Base-by-base conservation (phyloP, 2,329 filamentous ascomycete species). In the Penicillium hordei region DNA sequence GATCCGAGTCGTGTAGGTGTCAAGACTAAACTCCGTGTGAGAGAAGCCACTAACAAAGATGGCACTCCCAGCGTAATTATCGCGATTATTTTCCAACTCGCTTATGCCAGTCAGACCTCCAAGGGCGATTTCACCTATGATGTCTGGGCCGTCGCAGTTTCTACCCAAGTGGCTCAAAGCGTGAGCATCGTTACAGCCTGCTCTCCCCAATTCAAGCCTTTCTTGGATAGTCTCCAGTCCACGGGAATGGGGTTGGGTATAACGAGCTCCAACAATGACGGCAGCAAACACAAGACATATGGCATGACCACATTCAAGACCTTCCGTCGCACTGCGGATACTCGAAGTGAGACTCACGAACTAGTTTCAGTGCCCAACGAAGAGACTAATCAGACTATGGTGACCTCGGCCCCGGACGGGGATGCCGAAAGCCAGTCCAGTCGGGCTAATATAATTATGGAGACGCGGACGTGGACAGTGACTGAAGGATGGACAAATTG, bases 101-200 rank as follows among this genome's bases (percentile, higher is more conserved):
- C 51, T 40, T 64, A 66, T 48, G 60, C 62, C 17, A 56, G 48
- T 21, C 13, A 59, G n/a, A 55, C 42, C 17, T 19, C 57, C n/a
- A 51, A 58, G 0, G 39, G 52, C 2, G 65, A 70, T 51, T 44
- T 55, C 8, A 66, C 68, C 0, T 64, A 56, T 38, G 58, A 70
- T 39, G 58, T 58, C 8, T 70, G 67, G 69, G 43, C 62, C 1
- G 60, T 65, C 17, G 23, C 52, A 0, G 42, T 70, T 17, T 58
- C 56, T 0, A 61, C 61, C 1, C 60, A 67, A 44, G 48, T 66
- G 38, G 52, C 61, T 4, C 67, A 68, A 51, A 57, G 52, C 17
- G 42, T 70, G n/a, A 70, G 68, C 53, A 70, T 72, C 9, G 55
- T 72, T 23, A 70, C 68, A 6, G 63, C 69, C 3, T 71, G 70